Conservation (phyloP, 768 basidiomycete genomes). For the Boletus speciosus region DNA sequence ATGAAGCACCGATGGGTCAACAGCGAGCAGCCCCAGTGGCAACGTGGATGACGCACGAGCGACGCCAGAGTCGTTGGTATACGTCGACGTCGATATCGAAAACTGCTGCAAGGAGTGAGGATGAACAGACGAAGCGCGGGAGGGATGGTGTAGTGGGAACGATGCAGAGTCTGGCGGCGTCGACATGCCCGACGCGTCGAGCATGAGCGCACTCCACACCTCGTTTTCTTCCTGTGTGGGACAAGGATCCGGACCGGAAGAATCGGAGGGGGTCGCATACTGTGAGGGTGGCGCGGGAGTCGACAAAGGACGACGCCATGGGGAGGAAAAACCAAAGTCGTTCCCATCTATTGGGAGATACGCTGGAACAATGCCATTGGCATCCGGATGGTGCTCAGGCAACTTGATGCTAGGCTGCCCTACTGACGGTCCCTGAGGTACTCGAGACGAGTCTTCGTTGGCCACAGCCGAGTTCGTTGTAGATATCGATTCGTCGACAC, state of each 20-base stretch:
- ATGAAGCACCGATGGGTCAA: slow-evolving; percentile 15
- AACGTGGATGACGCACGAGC: background rate
- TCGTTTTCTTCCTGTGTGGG: slow-evolving; percentile 21
- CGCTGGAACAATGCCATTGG: background rate
- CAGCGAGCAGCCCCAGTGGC: background rate
- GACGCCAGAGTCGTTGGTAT: background rate
- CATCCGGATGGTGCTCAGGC: background rate
- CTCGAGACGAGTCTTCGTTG: background rate
- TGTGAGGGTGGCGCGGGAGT: background rate
- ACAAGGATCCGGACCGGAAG: background rate
- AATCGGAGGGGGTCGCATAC: slow-evolving; percentile 11
- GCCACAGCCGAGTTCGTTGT: background rate
- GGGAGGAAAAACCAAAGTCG: background rate
- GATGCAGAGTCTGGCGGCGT: slow-evolving; percentile 2
- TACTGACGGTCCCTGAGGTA: background rate
- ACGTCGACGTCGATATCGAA: background rate
- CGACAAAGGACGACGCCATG: background rate
- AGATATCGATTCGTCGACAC: background rate
- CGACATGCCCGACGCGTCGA: slow-evolving; percentile 8
- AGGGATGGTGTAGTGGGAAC: background rate
- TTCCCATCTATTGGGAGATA: background rate
- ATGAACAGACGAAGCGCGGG: slow-evolving; percentile 1
- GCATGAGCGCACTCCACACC: slow-evolving; percentile 19
- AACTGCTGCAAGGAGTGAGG: background rate
- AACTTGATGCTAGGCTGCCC: background rate